These are phyloP conservation scores for Pseudogymnoascus sp. DNA, from an alignment of 2,329 filamentous ascomycete genomes.

Conservation along the genomic window DNA sequence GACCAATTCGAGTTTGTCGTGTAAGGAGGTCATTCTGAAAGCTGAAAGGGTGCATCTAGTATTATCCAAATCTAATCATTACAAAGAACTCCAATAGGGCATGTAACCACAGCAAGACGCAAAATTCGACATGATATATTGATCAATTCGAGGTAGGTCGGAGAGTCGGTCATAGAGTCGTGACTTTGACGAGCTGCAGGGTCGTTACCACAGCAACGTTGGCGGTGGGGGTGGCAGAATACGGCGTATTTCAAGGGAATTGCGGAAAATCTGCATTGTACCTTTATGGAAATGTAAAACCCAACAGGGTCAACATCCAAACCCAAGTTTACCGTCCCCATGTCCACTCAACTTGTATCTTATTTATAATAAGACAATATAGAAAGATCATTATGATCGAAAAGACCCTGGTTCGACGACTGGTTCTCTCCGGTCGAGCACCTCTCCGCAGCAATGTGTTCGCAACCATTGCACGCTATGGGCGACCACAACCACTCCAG, in stretches of 20 bases:
- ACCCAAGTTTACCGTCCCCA: background rate
- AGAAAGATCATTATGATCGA: constrained; percentile 3
- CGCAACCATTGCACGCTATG: background rate
- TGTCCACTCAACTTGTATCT: background rate
- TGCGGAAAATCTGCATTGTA: background rate
- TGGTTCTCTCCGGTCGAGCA: background rate
- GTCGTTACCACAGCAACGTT: constrained; percentile 8
- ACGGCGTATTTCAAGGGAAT: background rate
- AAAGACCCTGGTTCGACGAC: background rate
- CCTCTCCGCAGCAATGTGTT: background rate
- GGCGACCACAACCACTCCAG: constrained; percentile 12
- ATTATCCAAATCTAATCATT: constrained; percentile 28
- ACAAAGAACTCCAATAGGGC: constrained; percentile 21
- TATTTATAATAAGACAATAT: background rate
- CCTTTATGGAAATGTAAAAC: background rate
- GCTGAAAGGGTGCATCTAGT: constrained; percentile 17
- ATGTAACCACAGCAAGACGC: constrained; percentile 5
- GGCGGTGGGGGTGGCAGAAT: constrained; percentile 6
- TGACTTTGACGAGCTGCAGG: constrained; percentile 4
- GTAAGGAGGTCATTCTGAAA: constrained; percentile 34
- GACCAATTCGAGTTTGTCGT: constrained; percentile 38
- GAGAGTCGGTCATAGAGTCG: constrained; percentile 2
- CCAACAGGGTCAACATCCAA: background rate
- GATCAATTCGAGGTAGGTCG: background rate
- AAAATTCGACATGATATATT: constrained; percentile 6